These are phyloP conservation scores for Teunomyces cretensis DNA, from an alignment of 805 yeast genomes.

Conservation along the genomic window DNA sequence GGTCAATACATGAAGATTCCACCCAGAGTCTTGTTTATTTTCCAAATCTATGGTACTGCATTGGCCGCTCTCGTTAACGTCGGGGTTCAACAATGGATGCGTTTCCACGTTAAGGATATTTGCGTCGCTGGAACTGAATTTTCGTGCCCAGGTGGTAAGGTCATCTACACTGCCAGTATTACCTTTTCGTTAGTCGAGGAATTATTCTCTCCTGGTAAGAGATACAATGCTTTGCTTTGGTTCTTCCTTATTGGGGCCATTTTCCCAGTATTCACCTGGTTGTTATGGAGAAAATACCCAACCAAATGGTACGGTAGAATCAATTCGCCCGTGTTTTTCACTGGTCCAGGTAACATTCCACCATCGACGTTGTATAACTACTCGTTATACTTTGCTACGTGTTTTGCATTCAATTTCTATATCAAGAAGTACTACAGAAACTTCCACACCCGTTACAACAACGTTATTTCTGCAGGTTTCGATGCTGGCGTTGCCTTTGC, in stretches of 20 bases:
- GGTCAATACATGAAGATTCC: conserved; percentile 23
- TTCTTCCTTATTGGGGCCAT: conserved; percentile 35
- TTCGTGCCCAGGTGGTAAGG: conserved; percentile 19
- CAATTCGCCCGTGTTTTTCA: conserved; percentile 13
- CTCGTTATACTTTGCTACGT: conserved; percentile 16
- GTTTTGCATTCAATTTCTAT: conserved; percentile 16
- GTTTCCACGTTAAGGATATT: conserved; percentile 17
- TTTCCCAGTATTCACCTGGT: conserved; percentile 18
- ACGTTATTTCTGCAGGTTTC: conserved; percentile 14
- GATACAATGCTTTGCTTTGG: conserved; percentile 29
- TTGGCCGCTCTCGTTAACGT: conserved; percentile 22
- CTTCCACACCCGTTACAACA: conserved; percentile 15
- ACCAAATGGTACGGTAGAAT: conserved; percentile 19
- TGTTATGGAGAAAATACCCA: conserved; percentile 12
- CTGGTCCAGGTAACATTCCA: conserved; percentile 17
- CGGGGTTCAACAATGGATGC: conserved; percentile 24
- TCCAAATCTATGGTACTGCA: conserved; percentile 18
- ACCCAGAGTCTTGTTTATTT: conserved; percentile 16
- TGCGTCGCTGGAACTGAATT: conserved; percentile 17
- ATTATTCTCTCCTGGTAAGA: conserved; percentile 26
- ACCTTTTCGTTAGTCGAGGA: conserved; percentile 41
- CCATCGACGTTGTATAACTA: conserved; percentile 18
- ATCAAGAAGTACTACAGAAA: conserved; percentile 11
- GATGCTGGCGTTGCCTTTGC: conserved; percentile 29
- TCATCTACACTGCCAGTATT: conserved; percentile 19